Evolutionary conservation across 768 basidiomycete genomes (phyloP).

Genomic region (Gautieria morchelliformis): DNA sequence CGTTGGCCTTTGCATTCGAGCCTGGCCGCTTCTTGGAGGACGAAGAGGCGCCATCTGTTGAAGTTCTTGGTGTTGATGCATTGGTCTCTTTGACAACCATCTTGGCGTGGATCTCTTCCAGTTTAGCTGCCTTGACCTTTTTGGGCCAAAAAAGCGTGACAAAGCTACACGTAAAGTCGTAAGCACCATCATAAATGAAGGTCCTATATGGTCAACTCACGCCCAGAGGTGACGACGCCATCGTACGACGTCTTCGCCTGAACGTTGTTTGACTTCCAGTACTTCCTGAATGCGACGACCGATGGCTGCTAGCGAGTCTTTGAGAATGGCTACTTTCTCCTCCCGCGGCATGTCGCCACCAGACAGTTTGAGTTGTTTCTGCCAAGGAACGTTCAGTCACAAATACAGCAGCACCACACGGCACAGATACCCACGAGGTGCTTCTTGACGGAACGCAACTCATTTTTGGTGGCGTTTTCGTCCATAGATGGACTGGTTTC

Average conservation of each 20-base stretch:
- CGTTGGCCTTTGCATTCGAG: constrained; percentile 4
- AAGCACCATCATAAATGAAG: neutral
- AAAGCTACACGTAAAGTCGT: constrained; percentile 41
- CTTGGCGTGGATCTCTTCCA: constrained; percentile 93
- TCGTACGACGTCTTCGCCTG: constrained; percentile 74
- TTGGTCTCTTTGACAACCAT: constrained; percentile 76
- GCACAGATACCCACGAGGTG: constrained; percentile 55
- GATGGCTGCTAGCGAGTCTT: constrained; percentile 90
- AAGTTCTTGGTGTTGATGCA: constrained; percentile 3
- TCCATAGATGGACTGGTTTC: constrained; percentile 83
- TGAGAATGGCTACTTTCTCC: constrained; percentile 91
- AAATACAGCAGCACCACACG: neutral
- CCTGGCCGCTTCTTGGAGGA: constrained; percentile 7
- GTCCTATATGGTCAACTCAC: constrained; percentile 49
- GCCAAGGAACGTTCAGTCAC: constrained; percentile 6
- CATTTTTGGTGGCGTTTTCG: constrained; percentile 85
- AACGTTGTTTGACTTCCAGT: constrained; percentile 60
- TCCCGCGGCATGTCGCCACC: constrained; percentile 91
- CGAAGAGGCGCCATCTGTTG: constrained; percentile 5
- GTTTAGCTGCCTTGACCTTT: constrained; percentile 87
- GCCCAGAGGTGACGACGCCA: constrained; percentile 97
- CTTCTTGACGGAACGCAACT: constrained; percentile 92
- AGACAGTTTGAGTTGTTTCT: constrained; percentile 93
- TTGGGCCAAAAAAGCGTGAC: constrained; percentile 97
- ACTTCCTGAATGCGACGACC: constrained; percentile 86